A percentile compares a stretch with the other conserved stretches of the same genome.
These are phyloP conservation scores for Trichoderma sp. DNA, from an alignment of 2,329 filamentous ascomycete genomes.

Conservation along the genomic window DNA sequence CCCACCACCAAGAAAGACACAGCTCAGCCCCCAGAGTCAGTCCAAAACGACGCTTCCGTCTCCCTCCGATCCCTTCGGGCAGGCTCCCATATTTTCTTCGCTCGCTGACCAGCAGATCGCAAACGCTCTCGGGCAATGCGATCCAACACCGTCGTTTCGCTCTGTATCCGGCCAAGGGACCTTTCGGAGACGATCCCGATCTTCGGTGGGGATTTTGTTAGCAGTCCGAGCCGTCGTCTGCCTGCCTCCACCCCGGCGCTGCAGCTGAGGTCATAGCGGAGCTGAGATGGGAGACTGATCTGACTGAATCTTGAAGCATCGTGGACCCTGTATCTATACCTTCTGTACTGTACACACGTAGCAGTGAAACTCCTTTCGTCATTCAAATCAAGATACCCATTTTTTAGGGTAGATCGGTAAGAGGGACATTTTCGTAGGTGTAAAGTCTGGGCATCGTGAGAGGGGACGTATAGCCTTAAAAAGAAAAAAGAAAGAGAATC, in stretches of 20 bases:
- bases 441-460: neutral
- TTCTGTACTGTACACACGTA: neutral
- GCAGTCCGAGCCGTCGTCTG: neutral
- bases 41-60: neutral
- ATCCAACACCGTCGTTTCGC: neutral
- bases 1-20: neutral
- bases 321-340: neutral
- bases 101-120: neutral
- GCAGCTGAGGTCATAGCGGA: conserved; percentile 23
- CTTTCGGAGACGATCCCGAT: conserved; percentile 14
- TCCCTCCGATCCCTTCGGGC: neutral
- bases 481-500: neutral
- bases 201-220: conserved; percentile 1
- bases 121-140: neutral
- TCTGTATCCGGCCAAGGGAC: neutral
- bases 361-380: neutral
- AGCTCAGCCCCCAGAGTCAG: neutral
- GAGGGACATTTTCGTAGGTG: neutral
- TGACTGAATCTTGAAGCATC: neutral
- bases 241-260: conserved; percentile 18
- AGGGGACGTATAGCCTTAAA: neutral
- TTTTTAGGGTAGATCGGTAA: too few species aligned
- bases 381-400: neutral
- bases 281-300: neutral
- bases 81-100: neutral